These are phyloP conservation scores for Capronia epimyces DNA, from an alignment of 2,329 filamentous ascomycete species.

Conservation along the genomic window DNA sequence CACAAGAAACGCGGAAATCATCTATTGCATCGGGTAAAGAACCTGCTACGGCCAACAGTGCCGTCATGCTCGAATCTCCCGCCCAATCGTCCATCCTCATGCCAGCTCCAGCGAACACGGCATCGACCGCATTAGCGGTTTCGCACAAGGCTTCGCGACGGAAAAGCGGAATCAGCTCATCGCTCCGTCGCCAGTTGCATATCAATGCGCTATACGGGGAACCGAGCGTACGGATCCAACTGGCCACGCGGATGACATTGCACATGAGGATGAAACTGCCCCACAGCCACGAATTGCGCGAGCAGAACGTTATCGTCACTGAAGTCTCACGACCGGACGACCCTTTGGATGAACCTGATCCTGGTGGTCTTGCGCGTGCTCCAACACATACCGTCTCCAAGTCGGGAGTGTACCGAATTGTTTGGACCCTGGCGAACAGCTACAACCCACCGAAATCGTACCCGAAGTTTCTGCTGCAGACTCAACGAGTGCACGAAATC, in stretches of 20 bases:
- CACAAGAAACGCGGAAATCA: constrained; percentile 19
- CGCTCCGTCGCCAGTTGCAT: constrained; percentile 16
- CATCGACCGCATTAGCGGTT: constrained; percentile 13
- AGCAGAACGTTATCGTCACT: constrained; percentile 22
- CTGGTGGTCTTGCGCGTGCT: constrained; percentile 27
- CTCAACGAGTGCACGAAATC: constrained; percentile 47
- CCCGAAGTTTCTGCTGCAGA: constrained; percentile 36
- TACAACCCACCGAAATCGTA: constrained; percentile 33
- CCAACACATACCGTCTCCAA: constrained; percentile 25
- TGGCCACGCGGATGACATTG: constrained; percentile 42
- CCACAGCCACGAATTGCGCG: constrained; percentile 19
- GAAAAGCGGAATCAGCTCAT: constrained; percentile 8
- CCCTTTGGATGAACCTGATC: constrained; percentile 10
- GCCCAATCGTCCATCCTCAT: constrained; percentile 16
- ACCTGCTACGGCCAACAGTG: constrained; percentile 5
- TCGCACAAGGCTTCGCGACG: constrained; percentile 10
- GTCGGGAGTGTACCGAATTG: constrained; percentile 28
- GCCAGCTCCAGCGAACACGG: constrained; percentile 20
- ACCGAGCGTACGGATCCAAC: constrained; percentile 32
- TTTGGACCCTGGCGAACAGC: constrained; percentile 34
- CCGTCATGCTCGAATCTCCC: constrained; percentile 19
- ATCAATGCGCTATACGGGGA: constrained; percentile 28
- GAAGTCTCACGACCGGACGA: constrained; percentile 28
- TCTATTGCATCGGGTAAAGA: constrained; percentile 18
- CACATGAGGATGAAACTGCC: constrained; percentile 40